Conservation (phyloP, 192 early-diverging fungal species). For the Umbelopsis sp. region DNA sequence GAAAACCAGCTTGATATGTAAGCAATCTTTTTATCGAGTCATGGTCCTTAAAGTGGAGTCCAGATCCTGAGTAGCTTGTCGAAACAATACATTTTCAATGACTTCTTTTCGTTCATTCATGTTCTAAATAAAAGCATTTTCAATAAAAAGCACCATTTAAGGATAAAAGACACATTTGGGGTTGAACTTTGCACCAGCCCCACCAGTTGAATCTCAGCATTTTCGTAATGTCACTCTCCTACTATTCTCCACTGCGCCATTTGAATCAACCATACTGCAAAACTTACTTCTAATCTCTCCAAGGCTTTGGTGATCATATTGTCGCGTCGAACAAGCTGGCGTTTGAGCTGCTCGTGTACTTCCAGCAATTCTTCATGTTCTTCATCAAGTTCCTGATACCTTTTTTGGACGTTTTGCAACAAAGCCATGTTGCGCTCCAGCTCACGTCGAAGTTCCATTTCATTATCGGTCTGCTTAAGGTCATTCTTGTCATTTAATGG, state of each 20-base stretch:
- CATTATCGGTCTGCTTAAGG: background rate
- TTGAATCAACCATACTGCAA: background rate
- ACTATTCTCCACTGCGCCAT: background rate
- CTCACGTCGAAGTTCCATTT: conserved; percentile 33
- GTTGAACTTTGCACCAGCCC: no score
- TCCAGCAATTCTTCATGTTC: conserved; percentile 22
- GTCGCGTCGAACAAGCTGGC: conserved; percentile 31
- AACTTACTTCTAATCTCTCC: conserved; percentile 32
- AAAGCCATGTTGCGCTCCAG: conserved; percentile 20
- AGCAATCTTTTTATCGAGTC: background rate
- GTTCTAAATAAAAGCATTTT: conserved; percentile 22
- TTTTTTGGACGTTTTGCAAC: conserved; percentile 10
- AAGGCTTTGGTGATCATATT: conserved; percentile 40
- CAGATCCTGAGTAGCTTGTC: conserved; percentile 35
- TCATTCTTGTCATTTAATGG: background rate
- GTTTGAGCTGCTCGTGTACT: conserved; percentile 13
- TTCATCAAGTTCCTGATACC: conserved; percentile 22
- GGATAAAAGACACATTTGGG: background rate
- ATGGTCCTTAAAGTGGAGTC: conserved; percentile 19
- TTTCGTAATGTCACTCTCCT: no score
- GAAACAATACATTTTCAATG: conserved; percentile 36
- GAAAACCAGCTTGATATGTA: background rate
- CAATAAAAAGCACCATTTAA: background rate
- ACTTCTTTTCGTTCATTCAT: conserved; percentile 35
- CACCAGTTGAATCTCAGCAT: no score